Base-by-base conservation (phyloP, 352 stramenopile genomes). In the Phytophthora cryptogea region DNA sequence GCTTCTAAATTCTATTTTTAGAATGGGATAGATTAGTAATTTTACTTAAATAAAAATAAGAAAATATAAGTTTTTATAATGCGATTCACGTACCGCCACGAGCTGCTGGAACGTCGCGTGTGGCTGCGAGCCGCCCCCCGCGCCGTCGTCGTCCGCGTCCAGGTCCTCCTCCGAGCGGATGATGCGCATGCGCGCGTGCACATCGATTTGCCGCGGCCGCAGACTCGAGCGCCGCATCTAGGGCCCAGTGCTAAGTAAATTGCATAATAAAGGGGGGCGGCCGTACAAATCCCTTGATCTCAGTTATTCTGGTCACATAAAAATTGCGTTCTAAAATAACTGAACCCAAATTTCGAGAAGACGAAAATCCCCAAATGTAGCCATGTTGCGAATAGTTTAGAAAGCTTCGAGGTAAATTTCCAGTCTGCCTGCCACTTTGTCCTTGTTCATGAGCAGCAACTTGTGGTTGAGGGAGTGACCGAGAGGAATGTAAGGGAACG, bases 121-220 rank as follows among this genome's bases (percentile, higher is more conserved):
- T 3, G 73, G 74, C 62, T 76, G 72, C 1, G 60, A 66, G 16
- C 45, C 28, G 1, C 51, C 66, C n/a, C 54, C 60, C 1, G 47
- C 41, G 45, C 58, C 56, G 33, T 91, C 88, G 4, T 90, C 82
- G 26, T 93, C 84, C 32, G 80, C 47, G 11, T 86, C 78, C 30
- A 95, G 78, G 43, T 95, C 83, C 33, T 91, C 83, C 62, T 92
- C 83, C 33, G 81, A 78, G 37, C 86, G 87, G 50, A 95, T 85
- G 60, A 96, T 84, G 44, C 76, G 76, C 72, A 96, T 94, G 49
- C 76, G 80, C 70, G 86, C 83, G 64, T 96, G 85, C 39, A 96
- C 66, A 59, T 96, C 89, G 70, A 96, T 90, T 70, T 93, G 86
- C 48, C 89, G 84, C 53, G 89, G 87, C 20, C 86, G 78, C 45